Percentiles rank a stretch among this genome's conserved stretches.
These are phyloP conservation scores for Hypsizygus marmoreus DNA, from an alignment of 768 basidiomycete genomes.

Conservation along the genomic window DNA sequence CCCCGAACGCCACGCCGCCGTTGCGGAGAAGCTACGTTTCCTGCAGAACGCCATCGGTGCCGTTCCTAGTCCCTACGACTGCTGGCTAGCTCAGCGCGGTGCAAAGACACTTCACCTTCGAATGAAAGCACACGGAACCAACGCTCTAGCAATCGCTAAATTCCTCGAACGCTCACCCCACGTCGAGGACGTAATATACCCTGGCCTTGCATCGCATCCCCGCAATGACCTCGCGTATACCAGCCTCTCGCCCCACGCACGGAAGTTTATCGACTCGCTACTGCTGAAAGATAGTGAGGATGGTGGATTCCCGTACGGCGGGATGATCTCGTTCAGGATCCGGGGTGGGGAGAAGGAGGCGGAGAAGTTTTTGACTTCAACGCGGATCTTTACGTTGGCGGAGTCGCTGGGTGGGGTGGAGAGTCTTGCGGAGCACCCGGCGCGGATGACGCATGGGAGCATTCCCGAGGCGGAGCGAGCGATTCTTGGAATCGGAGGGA, in stretches of 20 bases:
- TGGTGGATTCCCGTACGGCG: constrained; percentile 83
- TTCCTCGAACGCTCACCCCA: constrained; percentile 53
- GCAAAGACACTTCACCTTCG: constrained; percentile 90
- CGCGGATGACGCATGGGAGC: constrained; percentile 85
- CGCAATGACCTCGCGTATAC: constrained; percentile 64
- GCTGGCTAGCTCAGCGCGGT: constrained; percentile 88
- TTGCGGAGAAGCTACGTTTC: constrained; percentile 70
- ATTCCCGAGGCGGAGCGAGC: constrained; percentile 70
- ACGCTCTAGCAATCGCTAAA: constrained; percentile 75
- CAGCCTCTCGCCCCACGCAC: constrained; percentile 70
- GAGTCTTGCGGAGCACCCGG: constrained; percentile 84
- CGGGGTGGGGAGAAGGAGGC: constrained; percentile 59
- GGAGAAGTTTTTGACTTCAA: constrained; percentile 64
- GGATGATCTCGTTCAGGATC: constrained; percentile 84
- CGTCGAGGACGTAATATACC: constrained; percentile 86
- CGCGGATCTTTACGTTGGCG: constrained; percentile 76
- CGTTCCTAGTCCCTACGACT: constrained; percentile 83
- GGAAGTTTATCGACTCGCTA: constrained; percentile 54
- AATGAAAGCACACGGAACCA: constrained; percentile 83
- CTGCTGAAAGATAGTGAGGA: constrained; percentile 31
- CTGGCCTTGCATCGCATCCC: constrained; percentile 71
- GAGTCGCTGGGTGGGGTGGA: constrained; percentile 94
- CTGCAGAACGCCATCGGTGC: constrained; percentile 89
- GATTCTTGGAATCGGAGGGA: constrained; percentile 73
- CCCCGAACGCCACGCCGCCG: constrained; percentile 49